Evolutionary conservation across 164 flowering plant species (phyloP).

Genomic region (Houttuynia cordata): DNA sequence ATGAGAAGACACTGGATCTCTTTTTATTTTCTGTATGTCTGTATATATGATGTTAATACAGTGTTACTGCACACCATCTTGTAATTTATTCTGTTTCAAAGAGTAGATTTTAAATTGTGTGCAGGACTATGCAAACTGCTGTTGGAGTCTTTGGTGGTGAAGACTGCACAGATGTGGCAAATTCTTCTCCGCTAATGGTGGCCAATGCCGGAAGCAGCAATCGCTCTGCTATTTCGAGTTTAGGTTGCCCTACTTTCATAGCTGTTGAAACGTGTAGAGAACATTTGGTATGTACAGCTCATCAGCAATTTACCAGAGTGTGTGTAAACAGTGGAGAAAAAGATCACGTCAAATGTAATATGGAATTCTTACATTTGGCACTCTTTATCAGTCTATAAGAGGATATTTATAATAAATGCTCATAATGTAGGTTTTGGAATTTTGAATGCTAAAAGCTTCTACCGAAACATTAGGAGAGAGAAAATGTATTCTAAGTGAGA

Average conservation of each 20-base stretch:
- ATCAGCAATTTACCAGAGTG: not conserved
- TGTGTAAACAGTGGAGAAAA: not conserved
- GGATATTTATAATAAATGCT: too few species aligned
- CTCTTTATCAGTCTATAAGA: too few species aligned
- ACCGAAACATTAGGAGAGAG: too few species aligned
- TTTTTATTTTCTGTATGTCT: too few species aligned
- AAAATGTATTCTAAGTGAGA: too few species aligned
- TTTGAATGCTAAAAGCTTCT: too few species aligned
- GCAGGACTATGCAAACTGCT: slow-evolving; percentile 95
- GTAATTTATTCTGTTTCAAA: not conserved
- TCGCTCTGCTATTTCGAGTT: slow-evolving; percentile 63
- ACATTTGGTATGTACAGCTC: slow-evolving; percentile 51
- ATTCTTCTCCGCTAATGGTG: slow-evolving; percentile 65
- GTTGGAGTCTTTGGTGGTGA: slow-evolving; percentile 94
- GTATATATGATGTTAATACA: not conserved
- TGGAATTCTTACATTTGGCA: too few species aligned
- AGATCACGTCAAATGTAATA: not conserved
- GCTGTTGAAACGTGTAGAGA: slow-evolving; percentile 90
- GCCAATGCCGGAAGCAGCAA: slow-evolving; percentile 64
- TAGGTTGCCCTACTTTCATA: slow-evolving; percentile 62
- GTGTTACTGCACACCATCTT: not conserved
- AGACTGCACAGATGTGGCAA: slow-evolving; percentile 39
- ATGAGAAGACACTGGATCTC: too few species aligned
- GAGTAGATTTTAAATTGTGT: slow-evolving; percentile 1
- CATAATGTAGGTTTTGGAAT: too few species aligned